Percentiles rank a stretch among this genome's conserved stretches.
Evolutionary conservation across 225 moss, liverwort and hornwort species (phyloP).

Genomic region (Takakia lepidozioides): DNA sequence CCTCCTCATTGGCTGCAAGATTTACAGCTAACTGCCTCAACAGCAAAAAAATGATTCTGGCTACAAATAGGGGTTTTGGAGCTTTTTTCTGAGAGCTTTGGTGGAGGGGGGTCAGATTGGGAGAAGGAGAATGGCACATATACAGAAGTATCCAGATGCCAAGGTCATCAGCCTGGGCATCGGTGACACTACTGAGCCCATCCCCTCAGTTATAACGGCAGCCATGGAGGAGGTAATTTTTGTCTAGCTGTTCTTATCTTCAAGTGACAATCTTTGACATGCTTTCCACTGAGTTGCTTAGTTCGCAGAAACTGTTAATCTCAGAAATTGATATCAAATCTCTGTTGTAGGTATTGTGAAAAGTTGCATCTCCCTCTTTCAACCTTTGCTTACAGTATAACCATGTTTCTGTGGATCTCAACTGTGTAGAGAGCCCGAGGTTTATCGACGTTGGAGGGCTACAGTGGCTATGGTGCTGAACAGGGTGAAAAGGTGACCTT

Average conservation of each 20-base stretch:
- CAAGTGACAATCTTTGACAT: too few species aligned
- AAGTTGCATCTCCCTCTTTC: too few species aligned
- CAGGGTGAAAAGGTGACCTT: conserved; percentile 76
- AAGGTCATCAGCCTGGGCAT: conserved; percentile 94
- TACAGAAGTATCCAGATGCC: conserved; percentile 70
- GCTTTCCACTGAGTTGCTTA: too few species aligned
- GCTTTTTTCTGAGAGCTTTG: background rate
- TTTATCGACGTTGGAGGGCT: conserved; percentile 83
- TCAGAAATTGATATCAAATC: too few species aligned
- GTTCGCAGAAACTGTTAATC: too few species aligned
- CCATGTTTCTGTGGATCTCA: too few species aligned
- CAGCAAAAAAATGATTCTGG: background rate
- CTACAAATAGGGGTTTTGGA: background rate
- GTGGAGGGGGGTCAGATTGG: conserved; percentile 37
- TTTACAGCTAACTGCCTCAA: too few species aligned
- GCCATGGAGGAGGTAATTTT: conserved; percentile 74
- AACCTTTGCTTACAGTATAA: too few species aligned
- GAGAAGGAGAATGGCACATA: conserved; percentile 75
- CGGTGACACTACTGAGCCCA: conserved; percentile 96
- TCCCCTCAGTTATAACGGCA: conserved; percentile 63
- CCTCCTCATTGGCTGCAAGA: background rate
- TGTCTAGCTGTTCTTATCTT: too few species aligned
- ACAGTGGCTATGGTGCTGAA: conserved; percentile 94
- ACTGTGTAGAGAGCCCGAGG: conserved; percentile 70
- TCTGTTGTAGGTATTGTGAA: too few species aligned